Base-by-base conservation (phyloP, 2,329 filamentous ascomycete species). In the Seiridium unicorne region DNA sequence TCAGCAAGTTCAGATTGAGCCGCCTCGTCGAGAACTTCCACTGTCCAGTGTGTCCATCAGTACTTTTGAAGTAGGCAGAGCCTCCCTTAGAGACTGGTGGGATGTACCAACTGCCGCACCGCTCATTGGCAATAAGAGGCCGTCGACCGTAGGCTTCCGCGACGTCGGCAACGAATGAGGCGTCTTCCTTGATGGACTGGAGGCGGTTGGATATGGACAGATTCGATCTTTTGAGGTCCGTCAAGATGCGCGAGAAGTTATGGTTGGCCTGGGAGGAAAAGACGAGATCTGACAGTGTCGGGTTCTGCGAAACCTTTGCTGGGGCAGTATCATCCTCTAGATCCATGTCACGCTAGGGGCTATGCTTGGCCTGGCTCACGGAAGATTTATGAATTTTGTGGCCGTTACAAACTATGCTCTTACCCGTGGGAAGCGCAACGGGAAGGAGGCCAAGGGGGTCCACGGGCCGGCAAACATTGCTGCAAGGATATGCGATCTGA, bases 51-150 rank as follows among this genome's bases (percentile, higher is more conserved):
- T 99, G 95, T 1, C 95, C 95, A 76, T 99, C 95, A 2, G 95
- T 99, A 76, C 92, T 96, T 81, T 99, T 99, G 77, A 98, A 99
- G 76, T 98, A 99, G 38, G 90, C 91, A 65, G 90, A 93, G 38
- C 85, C 90, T 1, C 72, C 76, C 74, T 94, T 95, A 34, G 70
- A 69, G 6, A 74, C 74, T 0, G 89, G 89, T 40, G 80, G 76
- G 34, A 98, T 90, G 73, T 98, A 98, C 95, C 95, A 99, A 75
- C 91, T 94, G 0, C 95, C 95, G 73, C 95, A 98, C 61, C 95
- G 85, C 79, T 98, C 93, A 71, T 99, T 99, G 36, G 94, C 93
- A 11, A 98, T 81, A 1, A 98, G 79, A 0, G 93, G 92, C 1
- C 94, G 79, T 26, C 18, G 18, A 3, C 69, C 66, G 60, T 81